Evolutionary conservation across 176 grass and related monocot genomes (phyloP).

Genomic region (Bonia amplexicaulis): DNA sequence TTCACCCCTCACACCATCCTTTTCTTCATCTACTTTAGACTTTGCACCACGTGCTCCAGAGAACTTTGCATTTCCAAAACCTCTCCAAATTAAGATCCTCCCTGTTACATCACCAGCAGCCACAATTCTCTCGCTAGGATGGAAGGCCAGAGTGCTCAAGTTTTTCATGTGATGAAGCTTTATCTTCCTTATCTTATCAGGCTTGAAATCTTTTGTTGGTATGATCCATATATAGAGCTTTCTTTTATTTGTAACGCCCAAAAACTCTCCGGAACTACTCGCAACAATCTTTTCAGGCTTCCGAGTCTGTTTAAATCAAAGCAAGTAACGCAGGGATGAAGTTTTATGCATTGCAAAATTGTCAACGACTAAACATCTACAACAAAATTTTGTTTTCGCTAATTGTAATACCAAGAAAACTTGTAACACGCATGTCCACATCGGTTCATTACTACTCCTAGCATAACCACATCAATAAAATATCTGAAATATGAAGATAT

Average conservation of each 20-base stretch:
- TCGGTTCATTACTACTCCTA: background rate
- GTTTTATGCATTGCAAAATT: background rate
- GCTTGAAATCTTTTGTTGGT: slow-evolving; percentile 54
- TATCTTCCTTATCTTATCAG: slow-evolving; percentile 64
- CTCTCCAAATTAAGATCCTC: slow-evolving; percentile 79
- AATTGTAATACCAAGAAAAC: background rate
- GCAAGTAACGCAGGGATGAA: background rate
- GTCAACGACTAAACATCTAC: background rate
- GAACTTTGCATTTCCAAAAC: slow-evolving; percentile 64
- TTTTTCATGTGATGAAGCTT: slow-evolving; percentile 71
- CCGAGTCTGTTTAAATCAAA: slow-evolving; percentile 49
- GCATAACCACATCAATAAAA: background rate
- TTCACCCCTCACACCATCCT: slow-evolving; percentile 55
- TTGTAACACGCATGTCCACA: background rate
- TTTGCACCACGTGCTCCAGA: slow-evolving; percentile 33
- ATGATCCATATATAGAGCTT: slow-evolving; percentile 72
- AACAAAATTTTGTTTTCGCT: background rate
- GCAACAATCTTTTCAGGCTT: slow-evolving; percentile 50
- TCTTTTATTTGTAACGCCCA: slow-evolving; percentile 61
- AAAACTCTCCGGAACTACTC: slow-evolving; percentile 66
- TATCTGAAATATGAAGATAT: background rate
- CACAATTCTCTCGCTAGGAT: slow-evolving; percentile 67
- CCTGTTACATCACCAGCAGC: slow-evolving; percentile 77
- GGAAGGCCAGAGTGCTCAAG: slow-evolving; percentile 67
- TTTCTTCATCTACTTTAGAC: slow-evolving; percentile 45